Percentiles rank a stretch among this genome's conserved stretches.
Evolutionary conservation across 768 basidiomycete genomes (phyloP).

Genomic region (Trametes cingulata): DNA sequence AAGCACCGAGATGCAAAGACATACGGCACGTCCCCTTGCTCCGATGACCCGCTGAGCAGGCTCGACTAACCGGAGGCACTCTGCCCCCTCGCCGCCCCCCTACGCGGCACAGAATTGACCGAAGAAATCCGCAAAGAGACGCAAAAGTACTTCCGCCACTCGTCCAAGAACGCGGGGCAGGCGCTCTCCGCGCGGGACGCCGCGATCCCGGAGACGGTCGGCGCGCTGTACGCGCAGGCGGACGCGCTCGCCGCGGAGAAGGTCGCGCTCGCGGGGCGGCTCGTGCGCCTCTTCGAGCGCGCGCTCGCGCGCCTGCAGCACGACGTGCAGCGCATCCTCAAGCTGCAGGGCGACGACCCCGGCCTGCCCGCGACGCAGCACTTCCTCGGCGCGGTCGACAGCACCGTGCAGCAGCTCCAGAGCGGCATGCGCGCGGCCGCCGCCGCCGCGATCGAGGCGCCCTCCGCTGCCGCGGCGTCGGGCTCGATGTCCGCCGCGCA

Average conservation of each 20-base stretch:
- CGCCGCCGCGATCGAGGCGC: constrained; percentile 28
- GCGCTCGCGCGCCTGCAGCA: constrained; percentile 49
- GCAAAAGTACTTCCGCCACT: constrained; percentile 45
- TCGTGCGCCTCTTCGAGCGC: constrained; percentile 45
- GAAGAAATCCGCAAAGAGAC: constrained; percentile 47
- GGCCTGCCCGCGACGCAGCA: constrained; percentile 33
- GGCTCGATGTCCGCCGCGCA: constrained; percentile 12
- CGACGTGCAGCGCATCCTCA: constrained; percentile 45
- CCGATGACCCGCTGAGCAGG: background rate
- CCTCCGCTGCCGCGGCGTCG: constrained; percentile 4
- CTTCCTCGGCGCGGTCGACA: constrained; percentile 28
- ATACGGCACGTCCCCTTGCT: constrained; percentile 35
- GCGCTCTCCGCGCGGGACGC: constrained; percentile 35
- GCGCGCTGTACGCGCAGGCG: constrained; percentile 31
- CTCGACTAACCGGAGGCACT: too few relatives aligned
- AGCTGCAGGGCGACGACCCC: constrained; percentile 47
- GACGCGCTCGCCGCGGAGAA: constrained; percentile 45
- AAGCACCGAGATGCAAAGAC: constrained; percentile 44
- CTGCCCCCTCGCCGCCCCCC: background rate
- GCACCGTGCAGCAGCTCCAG: constrained; percentile 42
- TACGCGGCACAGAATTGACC: constrained; percentile 37
- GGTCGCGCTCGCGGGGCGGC: constrained; percentile 42
- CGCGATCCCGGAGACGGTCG: constrained; percentile 39
- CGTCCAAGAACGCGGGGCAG: constrained; percentile 33
- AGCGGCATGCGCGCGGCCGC: constrained; percentile 40